These are phyloP conservation scores for Parathielavia appendiculata DNA, from an alignment of 495 filamentous ascomycete genomes.

Conservation along the genomic window DNA sequence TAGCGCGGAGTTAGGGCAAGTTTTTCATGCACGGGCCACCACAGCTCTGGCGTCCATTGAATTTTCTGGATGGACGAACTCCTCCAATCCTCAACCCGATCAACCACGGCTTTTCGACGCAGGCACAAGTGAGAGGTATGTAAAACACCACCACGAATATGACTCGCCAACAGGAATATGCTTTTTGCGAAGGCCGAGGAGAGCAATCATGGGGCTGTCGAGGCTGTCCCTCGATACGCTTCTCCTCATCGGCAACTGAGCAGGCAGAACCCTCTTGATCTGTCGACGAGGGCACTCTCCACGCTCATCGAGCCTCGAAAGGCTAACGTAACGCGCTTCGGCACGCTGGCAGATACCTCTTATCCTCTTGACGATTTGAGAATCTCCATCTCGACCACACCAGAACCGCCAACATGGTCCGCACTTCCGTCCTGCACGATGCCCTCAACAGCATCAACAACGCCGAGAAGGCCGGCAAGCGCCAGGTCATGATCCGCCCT, in stretches of 20 bases:
- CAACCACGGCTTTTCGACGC: constrained; percentile 17
- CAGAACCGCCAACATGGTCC: constrained; percentile 81
- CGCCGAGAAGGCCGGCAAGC: constrained; percentile 98
- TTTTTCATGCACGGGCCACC: constrained; percentile 28
- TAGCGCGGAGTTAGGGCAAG: constrained; percentile 26
- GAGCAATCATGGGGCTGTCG: constrained; percentile 41
- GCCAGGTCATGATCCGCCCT: constrained; percentile 93
- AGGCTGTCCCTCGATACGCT: constrained; percentile 56
- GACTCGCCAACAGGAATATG: constrained; percentile 33
- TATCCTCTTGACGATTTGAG: constrained; percentile 66
- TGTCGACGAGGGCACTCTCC: constrained; percentile 78
- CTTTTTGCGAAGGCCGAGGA: constrained; percentile 48
- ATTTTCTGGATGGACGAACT: constrained; percentile 1
- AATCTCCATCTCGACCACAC: constrained; percentile 48
- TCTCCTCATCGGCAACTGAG: constrained; percentile 68
- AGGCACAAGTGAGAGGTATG: constrained; percentile 41
- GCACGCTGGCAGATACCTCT: constrained; percentile 66
- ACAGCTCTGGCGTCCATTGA: constrained; percentile 16
- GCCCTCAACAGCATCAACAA: constrained; percentile 99
- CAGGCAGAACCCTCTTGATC: constrained; percentile 80
- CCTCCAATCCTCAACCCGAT: background rate
- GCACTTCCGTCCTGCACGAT: constrained; percentile 98
- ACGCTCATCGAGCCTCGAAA: constrained; percentile 71
- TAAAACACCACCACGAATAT: constrained; percentile 29
- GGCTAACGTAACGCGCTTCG: constrained; percentile 57